Evolutionary conservation across 352 stramenopile species (phyloP), one percentile per base, ranked within the genome.

Genomic region (Plasmopara halstedii): DNA sequence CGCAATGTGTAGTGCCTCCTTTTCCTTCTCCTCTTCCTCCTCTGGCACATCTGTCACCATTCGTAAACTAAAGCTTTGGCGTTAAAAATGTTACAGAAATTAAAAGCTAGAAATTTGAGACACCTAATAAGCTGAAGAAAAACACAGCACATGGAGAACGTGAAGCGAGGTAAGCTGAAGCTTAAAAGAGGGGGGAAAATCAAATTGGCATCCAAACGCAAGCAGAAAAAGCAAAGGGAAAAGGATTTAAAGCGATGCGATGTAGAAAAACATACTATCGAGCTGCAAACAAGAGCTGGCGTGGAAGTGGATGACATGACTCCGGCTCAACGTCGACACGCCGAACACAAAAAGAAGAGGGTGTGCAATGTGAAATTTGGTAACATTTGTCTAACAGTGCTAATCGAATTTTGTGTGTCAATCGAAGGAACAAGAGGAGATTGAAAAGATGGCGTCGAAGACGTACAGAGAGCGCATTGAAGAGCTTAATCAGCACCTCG

Each of bases 401-500:
- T 59, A 17, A 46, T 49, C 25, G 20, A 46, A 6, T 6, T 46
- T 20, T 42, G 2, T 27, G 5, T 33, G 18, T 35, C 34, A 11
- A 33, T 39, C 17, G 15, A 43, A 93, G 81, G 84, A 96, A 42
- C 61, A 88, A 68, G 82, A 88, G 25, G 70, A 87, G 27, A 92
- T 94, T 42, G 74, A 88, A 29, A 92, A 95, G 45, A 41, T 85
- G 47, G 83, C 79, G 2, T 68, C 67, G 27, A 91, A 91, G 58
- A 96, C 86, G 23, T 95, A 96, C 58, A 70, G 89, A 46, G 79
- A 97, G 57, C 71, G 87, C 42, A 88, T 99, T 8, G 95, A 99
- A 65, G 85, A 98, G 54, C 96, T 98, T 54, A 99, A 98, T 64
- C 74, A 97, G 67, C 93, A 97, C 45, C 73, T 99, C 9, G 76